Evolutionary conservation across 2,329 filamentous ascomycete species (phyloP).

Genomic region (Diaporthe nobilis): DNA sequence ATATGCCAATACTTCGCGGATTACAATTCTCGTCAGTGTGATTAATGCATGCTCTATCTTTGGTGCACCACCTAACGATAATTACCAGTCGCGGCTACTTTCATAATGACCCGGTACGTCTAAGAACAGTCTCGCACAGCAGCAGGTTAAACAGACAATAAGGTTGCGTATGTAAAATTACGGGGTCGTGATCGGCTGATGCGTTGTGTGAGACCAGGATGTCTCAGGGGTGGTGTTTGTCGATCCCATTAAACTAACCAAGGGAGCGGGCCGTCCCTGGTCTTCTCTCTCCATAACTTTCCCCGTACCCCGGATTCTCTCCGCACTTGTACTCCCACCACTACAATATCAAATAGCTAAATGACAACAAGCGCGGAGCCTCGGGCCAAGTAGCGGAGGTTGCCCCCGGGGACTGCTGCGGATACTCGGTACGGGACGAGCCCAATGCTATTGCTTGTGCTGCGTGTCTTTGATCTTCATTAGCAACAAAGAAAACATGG

Average conservation of each 20-base stretch:
- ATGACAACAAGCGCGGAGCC: background rate
- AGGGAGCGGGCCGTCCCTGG: background rate
- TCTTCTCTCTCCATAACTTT: background rate
- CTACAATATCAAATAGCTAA: background rate
- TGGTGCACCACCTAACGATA: background rate
- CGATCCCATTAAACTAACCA: background rate
- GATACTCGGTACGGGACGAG: background rate
- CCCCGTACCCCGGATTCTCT: background rate
- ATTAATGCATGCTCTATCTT: background rate
- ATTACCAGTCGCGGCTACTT: background rate
- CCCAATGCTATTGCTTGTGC: background rate
- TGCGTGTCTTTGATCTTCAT: background rate
- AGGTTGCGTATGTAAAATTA: background rate
- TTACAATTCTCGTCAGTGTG: background rate
- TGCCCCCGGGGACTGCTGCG: background rate
- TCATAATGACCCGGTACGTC: background rate
- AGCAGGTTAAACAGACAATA: background rate
- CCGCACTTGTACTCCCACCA: background rate
- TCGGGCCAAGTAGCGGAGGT: conserved; percentile 10
- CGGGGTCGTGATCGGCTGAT: background rate
- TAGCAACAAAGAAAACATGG: background rate
- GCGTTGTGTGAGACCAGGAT: background rate
- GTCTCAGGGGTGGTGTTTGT: background rate
- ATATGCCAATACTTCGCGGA: background rate
- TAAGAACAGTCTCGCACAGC: background rate